Evolutionary conservation across 2,329 filamentous ascomycete genomes (phyloP), one percentile per base, ranked within the genome.

Genomic region (Ceratocystis huliohia): DNA sequence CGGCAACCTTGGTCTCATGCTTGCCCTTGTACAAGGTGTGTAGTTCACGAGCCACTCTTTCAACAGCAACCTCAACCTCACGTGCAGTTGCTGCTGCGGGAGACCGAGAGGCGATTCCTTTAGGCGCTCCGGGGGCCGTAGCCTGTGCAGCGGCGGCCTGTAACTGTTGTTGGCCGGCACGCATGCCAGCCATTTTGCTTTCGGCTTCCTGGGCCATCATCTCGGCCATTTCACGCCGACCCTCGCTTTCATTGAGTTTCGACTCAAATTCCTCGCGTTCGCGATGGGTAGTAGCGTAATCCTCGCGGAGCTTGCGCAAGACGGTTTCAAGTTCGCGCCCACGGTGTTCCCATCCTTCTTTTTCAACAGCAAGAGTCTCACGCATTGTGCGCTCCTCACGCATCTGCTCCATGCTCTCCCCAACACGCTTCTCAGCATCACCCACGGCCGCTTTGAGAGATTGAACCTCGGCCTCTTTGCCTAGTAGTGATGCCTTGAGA

Each of bases 21-120:
- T 99, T 99, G 73, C 88, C 86, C 78, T 96, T 97, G 82, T 99
- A 99, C 10, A 96, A 82, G 0, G 87, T 82, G 74, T 99, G 94
- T 50, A 99, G 82, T 73, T 99, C 94, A 37, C 91, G 84, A n/a
- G 93, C 92, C 50, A 97, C 91, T 70, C 92, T 91, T 76, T 96
- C 91, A 25, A 93, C 88, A 1, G 88, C 88, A 57, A 89, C 81
- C 73, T 96, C 92, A 63, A 96, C 88, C 70, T 96, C 91, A 70
- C 78, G 74, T 71, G 77, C 74, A 68, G 74, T 71, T 65, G 74
- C 69, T 33, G 70, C 67, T 25, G 72, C 67, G 69, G 76, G 78
- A n/a, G 77, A 76, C 3, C 78, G 75, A 0, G 78, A 75, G 59
- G 70, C 72, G 15, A 68, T 70, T 45, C 66, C 65, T 57, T 67